Evolutionary conservation across 352 stramenopile species (phyloP), one percentile per base, ranked within the genome.

Genomic region (Globisporangium ultimum): DNA sequence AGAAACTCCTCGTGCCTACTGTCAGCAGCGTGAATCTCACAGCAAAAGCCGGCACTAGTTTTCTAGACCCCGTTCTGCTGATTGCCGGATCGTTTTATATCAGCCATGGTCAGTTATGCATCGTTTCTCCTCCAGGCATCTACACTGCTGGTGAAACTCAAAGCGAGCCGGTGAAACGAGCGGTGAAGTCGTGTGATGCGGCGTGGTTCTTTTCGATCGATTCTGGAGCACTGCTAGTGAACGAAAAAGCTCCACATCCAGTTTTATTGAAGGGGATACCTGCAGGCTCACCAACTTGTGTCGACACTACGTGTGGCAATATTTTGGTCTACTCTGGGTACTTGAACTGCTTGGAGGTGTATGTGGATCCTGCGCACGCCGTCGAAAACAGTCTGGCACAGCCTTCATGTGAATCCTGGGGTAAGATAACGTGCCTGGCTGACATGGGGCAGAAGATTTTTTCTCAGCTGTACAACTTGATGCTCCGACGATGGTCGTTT

Each of bases 21-120:
- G n/a, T 69, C 41, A 67, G 54, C 38, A 71, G 60, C 13, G 64
- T 83, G 4, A 53, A 62, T 17, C 60, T 83, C 2, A 57, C 61
- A 6, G 55, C 63, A 28, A 76, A 76, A 45, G 20, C 67, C 6
- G 74, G 70, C n/a, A 63, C 64, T 0, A 66, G 65, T 46, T 70
- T 66, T 3, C 48, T 91, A 24, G 82, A 92, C 62, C 82, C 82
- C n/a, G 78, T 90, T 47, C 43, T 92, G 28, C 70, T 92, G 7
- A 78, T 92, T 22, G 82, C 80, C 5, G 82, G 80, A 13, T 87
- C 82, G 45, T 90, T 90, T 45, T 92, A 87, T 53, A 70, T 71
- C 15, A 79, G 73, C n/a, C 68, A 66, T 10, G 68, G 62, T 6
- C 72, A 90, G 24, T 57, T 92, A 18, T 89, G 82, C 38, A 73